Base-by-base conservation (phyloP, 768 basidiomycete genomes). In the Trametes meyenii region DNA sequence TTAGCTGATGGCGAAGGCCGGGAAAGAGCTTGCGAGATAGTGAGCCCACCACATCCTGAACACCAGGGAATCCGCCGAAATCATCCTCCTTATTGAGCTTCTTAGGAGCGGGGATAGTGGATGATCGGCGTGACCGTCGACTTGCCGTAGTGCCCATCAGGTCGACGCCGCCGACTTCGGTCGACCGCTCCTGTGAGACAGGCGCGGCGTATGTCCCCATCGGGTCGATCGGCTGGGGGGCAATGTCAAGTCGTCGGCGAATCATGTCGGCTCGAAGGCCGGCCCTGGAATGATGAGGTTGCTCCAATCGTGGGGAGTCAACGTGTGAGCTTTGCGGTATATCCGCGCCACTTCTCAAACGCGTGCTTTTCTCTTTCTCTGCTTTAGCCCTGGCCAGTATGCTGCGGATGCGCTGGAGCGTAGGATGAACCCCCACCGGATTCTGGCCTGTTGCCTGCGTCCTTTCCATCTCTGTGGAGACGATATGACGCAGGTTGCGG, bases 1-100 rank as follows among this genome's bases (percentile, higher is more conserved):
- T 80, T 26, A 96, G 71, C 24, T 74, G 82, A 42, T 75, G 78
- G 39, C 83, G 75, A 26, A 87, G 53, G 1, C 79, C 72, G 0
- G 94, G 94, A 50, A 92, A 89, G 17, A 85, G 64, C 33, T 74
- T 74, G 12, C 75, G 62, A 11, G 91, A 72, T 0, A 87, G 57
- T 5, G 50, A 23, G 5, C 60, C 54, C 16, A 16, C 63, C 23
- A 70, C 2, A 8, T 61, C 62, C n/a, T 40, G 55, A 1, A 75
- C 69, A 53, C 73, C 71, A 19, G 79, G 73, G 69, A 78, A 77
- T 8, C 78, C 74, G 0, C 71, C 72, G 35, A 70, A 68, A 49
- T 60, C 52, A 36, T 64, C 66, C 14, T 62, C 58, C 12, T 43
- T 24, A 1, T 4, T 16, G 13, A 44, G n/a, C n/a, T 57, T 26